phyloP scores from a whole-genome alignment of 257 asterid genomes.

The Rhazya stricta region DNA sequence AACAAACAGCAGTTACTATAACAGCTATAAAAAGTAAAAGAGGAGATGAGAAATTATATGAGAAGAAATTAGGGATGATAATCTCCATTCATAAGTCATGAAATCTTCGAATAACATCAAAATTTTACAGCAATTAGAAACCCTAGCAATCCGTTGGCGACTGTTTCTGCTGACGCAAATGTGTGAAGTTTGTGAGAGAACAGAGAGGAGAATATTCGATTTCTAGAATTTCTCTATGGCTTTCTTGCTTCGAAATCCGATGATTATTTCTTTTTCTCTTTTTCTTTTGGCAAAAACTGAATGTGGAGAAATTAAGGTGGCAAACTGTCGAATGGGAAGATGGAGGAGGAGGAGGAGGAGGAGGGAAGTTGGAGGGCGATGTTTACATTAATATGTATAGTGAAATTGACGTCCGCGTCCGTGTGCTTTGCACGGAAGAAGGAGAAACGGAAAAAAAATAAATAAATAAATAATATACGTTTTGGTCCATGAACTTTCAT shows the following conservation, averaged over 20 bases:
- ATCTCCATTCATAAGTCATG: conserved; percentile 66
- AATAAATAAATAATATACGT: too few relatives aligned
- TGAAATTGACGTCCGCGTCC: conserved; percentile 10
- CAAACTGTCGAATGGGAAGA: not conserved
- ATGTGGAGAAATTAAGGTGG: not conserved
- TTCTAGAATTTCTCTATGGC: not conserved
- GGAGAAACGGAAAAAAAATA: too few relatives aligned
- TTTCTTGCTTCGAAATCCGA: not conserved
- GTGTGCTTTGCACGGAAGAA: not conserved
- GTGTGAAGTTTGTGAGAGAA: not conserved
- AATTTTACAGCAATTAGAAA: conserved; percentile 8
- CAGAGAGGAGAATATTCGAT: not conserved
- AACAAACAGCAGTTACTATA: conserved; percentile 43
- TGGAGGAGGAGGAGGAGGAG: fast-evolving
- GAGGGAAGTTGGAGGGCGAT: not conserved
- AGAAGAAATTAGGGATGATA: conserved; percentile 23
- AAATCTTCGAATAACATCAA: conserved; percentile 42
- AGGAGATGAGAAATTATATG: conserved; percentile 32
- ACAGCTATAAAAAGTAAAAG: conserved; percentile 33
- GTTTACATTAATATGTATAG: not conserved
- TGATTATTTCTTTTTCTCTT: not conserved
- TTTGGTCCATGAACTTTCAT: not conserved
- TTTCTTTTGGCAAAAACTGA: not conserved
- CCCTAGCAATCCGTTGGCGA: conserved; percentile 6
- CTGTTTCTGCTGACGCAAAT: not conserved